Conservation (phyloP, 164 flowering plant genomes). For the Vitis rupestris region DNA sequence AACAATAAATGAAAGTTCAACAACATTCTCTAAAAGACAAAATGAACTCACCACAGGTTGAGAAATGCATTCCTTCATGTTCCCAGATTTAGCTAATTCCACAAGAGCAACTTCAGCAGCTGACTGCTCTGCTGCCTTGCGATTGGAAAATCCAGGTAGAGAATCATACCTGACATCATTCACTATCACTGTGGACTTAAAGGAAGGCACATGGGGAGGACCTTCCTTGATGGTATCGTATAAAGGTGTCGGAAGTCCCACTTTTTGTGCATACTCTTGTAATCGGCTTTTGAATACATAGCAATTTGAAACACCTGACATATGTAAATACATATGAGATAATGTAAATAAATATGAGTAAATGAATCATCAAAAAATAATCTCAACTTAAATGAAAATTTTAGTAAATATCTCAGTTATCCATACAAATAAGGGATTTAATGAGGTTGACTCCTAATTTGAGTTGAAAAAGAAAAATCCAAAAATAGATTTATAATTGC, state of each 20-base stretch:
- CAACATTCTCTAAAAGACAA: background rate
- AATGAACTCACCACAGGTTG: slow-evolving; percentile 70
- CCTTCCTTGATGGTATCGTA: slow-evolving; percentile 83
- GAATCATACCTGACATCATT: slow-evolving; percentile 73
- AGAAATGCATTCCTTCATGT: slow-evolving; percentile 39
- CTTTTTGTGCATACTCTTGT: slow-evolving; percentile 84
- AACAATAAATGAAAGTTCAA: background rate
- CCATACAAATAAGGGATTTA: too few species aligned
- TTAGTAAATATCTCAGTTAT: too few species aligned
- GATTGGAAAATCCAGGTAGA: slow-evolving; percentile 82
- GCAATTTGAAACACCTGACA: slow-evolving; percentile 74
- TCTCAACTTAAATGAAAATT: too few species aligned
- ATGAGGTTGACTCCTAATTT: too few species aligned
- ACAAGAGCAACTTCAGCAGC: slow-evolving; percentile 94
- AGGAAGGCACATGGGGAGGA: slow-evolving; percentile 77
- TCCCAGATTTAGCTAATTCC: slow-evolving; percentile 58
- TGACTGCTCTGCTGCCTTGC: slow-evolving; percentile 98
- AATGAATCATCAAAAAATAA: too few species aligned
- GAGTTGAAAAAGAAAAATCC: too few species aligned
- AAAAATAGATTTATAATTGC: too few species aligned
- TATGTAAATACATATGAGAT: background rate
- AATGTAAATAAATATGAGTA: too few species aligned
- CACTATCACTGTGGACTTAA: slow-evolving; percentile 70
- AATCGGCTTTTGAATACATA: slow-evolving; percentile 84
- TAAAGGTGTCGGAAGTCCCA: slow-evolving; percentile 56